Evolutionary conservation across 1,284 basidiomycete species (phyloP), one percentile per base, ranked within the genome.

Genomic region (Apiotrichum mycotoxinovorans): DNA sequence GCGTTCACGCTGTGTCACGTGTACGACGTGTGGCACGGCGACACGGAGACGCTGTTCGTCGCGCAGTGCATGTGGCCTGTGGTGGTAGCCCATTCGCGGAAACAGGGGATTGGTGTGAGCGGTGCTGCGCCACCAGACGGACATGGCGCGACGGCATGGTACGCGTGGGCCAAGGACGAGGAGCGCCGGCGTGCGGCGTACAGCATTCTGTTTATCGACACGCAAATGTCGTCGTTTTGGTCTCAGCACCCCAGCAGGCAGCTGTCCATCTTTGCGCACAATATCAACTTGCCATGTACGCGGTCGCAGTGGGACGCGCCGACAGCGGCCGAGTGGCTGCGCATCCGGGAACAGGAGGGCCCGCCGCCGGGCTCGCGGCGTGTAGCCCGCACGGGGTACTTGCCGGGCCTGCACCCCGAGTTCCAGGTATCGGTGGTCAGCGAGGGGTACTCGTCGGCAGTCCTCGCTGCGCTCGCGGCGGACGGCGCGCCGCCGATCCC

Each of bases 31-130:
- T 74, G 71, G 70, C 67, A 68, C 51, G 63, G 64, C 14, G 64
- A 65, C 23, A 51, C 62, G 0, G 71, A 72, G 52, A 66, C 56
- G 35, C 61, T 66, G 52, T 72, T 74, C 40, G 61, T 68, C 25
- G 71, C 72, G 22, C 72, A 74, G 54, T 70, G 68, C 47, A 68
- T 69, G 67, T 74, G 72, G 72, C 66, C 72, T 2, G 63, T 70
- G 14, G 70, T 72, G 63, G 67, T 69, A 1, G 64, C 68, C 2
- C 72, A 74, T 56, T 65, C 65, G 27, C 58, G 72, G 40, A 72
- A 71, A 54, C 71, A 72, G 52, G 72, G 72, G 11, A 71, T 74
- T 27, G 72, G 72, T 8, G 71, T 71, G 5, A 26, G 46, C 20
- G 52, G 52, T 14, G 42, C 15, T 2, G 44, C 26, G 23, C 46